Evolutionary conservation across 2,329 filamentous ascomycete genomes (phyloP).

Genomic region (Fusarium pseudocircinatum): DNA sequence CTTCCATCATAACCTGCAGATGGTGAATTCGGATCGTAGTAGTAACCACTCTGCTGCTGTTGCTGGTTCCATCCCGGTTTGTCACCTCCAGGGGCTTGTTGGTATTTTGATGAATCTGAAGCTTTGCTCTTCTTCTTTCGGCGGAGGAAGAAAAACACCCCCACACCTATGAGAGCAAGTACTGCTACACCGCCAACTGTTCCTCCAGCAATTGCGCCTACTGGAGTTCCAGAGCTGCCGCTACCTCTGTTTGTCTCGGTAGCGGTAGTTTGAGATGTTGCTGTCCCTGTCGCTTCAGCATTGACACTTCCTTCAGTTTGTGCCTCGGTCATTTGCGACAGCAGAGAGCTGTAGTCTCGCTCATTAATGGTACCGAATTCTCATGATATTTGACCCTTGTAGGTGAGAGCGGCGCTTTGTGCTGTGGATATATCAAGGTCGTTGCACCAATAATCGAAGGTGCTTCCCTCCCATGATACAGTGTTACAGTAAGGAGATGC

Average conservation of each 20-base stretch:
- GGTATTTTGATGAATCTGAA: neutral
- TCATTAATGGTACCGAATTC: constrained; percentile 3
- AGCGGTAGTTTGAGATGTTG: neutral
- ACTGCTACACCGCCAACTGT: constrained; percentile 6
- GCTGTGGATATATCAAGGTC: constrained; percentile 13
- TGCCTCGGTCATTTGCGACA: neutral
- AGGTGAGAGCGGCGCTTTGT: constrained; percentile 20
- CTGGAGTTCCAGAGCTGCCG: neutral
- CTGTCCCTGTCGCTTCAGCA: neutral
- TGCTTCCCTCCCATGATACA: constrained; percentile 5
- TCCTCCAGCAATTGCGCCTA: constrained; percentile 21
- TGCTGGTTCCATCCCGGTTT: neutral
- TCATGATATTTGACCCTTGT: neutral
- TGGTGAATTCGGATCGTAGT: constrained; percentile 1
- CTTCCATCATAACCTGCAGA: neutral
- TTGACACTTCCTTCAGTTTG: neutral
- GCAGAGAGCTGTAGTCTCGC: neutral
- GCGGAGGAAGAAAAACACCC: neutral
- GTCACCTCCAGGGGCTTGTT: neutral
- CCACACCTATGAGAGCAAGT: neutral
- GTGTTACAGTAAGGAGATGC: constrained; percentile 17
- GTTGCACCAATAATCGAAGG: constrained; percentile 19
- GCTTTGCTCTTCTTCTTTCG: constrained; percentile 7
- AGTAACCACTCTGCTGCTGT: neutral
- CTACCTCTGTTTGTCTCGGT: neutral